Evolutionary conservation across 345 rosid species (phyloP).

Genomic region (Rhodomyrtus tomentosa): DNA sequence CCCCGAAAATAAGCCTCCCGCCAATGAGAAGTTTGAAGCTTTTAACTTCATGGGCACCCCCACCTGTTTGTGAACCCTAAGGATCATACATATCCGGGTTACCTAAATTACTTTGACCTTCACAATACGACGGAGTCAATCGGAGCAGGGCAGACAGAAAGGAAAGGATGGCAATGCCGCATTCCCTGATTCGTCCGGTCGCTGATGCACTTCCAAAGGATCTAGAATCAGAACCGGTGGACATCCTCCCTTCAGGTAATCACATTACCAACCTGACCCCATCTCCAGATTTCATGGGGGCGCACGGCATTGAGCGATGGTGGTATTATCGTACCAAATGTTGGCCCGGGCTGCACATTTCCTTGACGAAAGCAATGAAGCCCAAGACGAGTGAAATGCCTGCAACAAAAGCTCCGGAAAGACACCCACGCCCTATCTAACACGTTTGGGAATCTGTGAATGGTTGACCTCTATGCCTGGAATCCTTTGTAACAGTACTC

Average conservation of each 20-base stretch:
- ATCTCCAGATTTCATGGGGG: neutral
- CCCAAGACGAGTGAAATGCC: neutral
- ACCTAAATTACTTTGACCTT: neutral
- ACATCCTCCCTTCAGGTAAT: conserved; percentile 53
- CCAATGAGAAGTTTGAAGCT: neutral
- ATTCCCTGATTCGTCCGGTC: conserved; percentile 46
- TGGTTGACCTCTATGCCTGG: neutral
- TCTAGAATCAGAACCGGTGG: conserved; percentile 33
- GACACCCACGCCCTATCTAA: neutral
- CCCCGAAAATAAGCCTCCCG: neutral
- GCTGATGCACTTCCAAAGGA: conserved; percentile 38
- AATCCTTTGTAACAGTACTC: neutral
- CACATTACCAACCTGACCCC: conserved; percentile 28
- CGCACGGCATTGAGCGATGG: neutral
- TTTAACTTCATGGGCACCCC: neutral
- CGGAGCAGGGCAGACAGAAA: conserved; percentile 47
- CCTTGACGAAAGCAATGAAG: neutral
- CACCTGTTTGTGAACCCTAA: neutral
- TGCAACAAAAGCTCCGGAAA: neutral
- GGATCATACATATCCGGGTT: neutral
- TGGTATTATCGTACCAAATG: neutral
- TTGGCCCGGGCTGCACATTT: neutral
- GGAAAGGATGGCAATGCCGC: conserved; percentile 48
- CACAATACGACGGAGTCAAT: conserved; percentile 25
- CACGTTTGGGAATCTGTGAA: neutral